Percentiles rank a stretch among this genome's conserved stretches.
Conservation (phyloP, 1,284 basidiomycete species). For the Porogramme epimiltina region DNA sequence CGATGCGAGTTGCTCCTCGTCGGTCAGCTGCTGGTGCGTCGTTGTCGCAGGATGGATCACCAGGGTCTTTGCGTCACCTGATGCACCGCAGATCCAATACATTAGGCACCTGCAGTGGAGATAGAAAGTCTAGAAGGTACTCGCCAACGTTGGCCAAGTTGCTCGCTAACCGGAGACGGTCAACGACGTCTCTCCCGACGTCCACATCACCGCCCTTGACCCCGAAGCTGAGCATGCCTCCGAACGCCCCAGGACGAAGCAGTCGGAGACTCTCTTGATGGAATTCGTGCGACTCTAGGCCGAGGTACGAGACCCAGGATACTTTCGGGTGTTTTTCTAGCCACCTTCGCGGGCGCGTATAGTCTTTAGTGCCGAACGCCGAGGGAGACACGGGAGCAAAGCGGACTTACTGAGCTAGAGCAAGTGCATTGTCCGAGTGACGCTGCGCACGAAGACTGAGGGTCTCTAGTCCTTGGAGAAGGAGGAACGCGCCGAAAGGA, state of each 20-base stretch:
- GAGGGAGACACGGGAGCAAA: neutral
- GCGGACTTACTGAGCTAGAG: conserved; percentile 59
- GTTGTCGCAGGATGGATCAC: conserved; percentile 85
- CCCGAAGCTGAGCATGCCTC: conserved; percentile 85
- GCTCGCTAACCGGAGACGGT: conserved; percentile 74
- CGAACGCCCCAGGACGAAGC: conserved; percentile 62
- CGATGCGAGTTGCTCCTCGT: conserved; percentile 65
- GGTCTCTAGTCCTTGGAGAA: conserved; percentile 88
- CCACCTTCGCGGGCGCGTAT: conserved; percentile 38
- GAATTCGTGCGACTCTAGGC: conserved; percentile 66
- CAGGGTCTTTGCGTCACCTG: conserved; percentile 75
- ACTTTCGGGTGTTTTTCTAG: conserved; percentile 74
- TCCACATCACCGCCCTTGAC: conserved; percentile 65
- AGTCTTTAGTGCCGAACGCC: neutral
- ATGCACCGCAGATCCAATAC: neutral
- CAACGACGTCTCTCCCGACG: conserved; percentile 70
- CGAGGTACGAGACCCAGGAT: conserved; percentile 84
- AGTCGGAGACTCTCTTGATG: conserved; percentile 63
- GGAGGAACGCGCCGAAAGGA: conserved; percentile 82
- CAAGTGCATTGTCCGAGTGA: conserved; percentile 76
- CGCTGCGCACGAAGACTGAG: conserved; percentile 79
- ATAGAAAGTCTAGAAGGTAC: neutral
- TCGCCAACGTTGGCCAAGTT: conserved; percentile 77
- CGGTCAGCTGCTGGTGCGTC: conserved; percentile 79
- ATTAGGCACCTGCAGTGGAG: neutral